phyloP scores from a whole-genome alignment of 345 rosid genomes.

The Brassica napus region DNA sequence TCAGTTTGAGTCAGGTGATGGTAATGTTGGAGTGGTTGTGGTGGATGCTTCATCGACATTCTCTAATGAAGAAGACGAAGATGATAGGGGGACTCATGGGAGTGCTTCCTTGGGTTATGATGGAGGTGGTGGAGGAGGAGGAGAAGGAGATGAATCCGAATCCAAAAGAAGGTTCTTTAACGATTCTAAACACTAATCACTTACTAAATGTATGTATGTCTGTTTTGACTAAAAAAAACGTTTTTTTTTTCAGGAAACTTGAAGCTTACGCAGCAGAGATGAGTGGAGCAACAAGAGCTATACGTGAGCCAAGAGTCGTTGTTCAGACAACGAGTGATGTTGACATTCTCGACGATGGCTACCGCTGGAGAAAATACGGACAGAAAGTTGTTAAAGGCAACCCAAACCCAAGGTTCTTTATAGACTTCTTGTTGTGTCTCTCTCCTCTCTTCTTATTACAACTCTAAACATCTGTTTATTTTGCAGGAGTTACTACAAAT shows the following conservation, averaged over 20 bases:
- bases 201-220: not conserved
- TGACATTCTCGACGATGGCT: conserved; percentile 96
- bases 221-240: no score
- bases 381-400: conserved; percentile 99
- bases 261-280: conserved; percentile 76
- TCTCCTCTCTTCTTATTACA: conserved; percentile 1
- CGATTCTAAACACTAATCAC: not conserved
- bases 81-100: conserved; percentile 75
- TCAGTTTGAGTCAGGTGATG: conserved; percentile 63
- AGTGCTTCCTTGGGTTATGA: conserved; percentile 62
- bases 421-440: not conserved
- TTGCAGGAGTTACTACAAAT: conserved; percentile 94
- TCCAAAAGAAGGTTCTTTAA: conserved; percentile 74
- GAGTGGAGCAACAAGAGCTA: conserved; percentile 93
- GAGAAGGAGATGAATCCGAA: conserved; percentile 79
- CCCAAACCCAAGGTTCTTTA: conserved; percentile 84
- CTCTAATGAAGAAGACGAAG: conserved; percentile 76
- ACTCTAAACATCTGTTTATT: not conserved
- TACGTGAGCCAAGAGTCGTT: conserved; percentile 98
- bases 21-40: conserved; percentile 48
- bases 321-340: conserved; percentile 99
- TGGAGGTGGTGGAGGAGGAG: conserved; percentile 55
- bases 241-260: conserved; percentile 49
- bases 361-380: conserved; percentile 97
- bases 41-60: conserved; percentile 78